Evolutionary conservation across 306 rosid genomes (phyloP).

Genomic region (Hippophae rhamnoides): DNA sequence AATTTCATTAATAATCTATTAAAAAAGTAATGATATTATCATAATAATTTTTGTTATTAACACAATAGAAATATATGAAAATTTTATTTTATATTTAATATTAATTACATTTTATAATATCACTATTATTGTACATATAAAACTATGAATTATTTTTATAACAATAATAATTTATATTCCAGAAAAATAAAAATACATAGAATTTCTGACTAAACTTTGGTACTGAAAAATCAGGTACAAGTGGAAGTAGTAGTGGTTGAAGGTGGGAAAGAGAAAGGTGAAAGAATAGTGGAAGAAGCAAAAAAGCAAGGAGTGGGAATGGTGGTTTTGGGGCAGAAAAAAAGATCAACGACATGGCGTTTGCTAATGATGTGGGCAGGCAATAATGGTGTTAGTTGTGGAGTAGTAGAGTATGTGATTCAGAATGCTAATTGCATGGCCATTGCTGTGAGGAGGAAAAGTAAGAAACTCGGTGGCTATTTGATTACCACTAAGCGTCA

Average conservation of each 20-base stretch:
- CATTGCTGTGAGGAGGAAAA: constrained; percentile 79
- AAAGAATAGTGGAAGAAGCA: constrained; percentile 83
- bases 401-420: constrained; percentile 72
- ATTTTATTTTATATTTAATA: too few species aligned
- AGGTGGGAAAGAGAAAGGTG: constrained; percentile 76
- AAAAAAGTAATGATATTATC: too few species aligned
- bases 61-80: too few species aligned
- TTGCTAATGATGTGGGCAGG: constrained; percentile 95
- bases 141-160: too few species aligned
- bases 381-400: constrained; percentile 31
- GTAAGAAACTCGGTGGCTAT: constrained; percentile 76
- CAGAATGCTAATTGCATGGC: constrained; percentile 94
- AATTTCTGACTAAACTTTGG: constrained; percentile 7
- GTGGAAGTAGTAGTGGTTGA: constrained; percentile 56
- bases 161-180: too few species aligned
- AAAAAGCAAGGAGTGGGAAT: constrained; percentile 58
- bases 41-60: too few species aligned
- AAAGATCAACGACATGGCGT: constrained; percentile 77
- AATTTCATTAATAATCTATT: too few species aligned
- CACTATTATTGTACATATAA: not conserved
- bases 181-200: too few species aligned
- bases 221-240: constrained; percentile 44
- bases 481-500: constrained; percentile 93
- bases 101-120: not conserved
- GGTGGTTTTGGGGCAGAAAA: constrained; percentile 82